These are phyloP conservation scores for Bryoerythrophyllum caledonicum DNA, from an alignment of 225 moss, liverwort and hornwort genomes.

Conservation along the genomic window DNA sequence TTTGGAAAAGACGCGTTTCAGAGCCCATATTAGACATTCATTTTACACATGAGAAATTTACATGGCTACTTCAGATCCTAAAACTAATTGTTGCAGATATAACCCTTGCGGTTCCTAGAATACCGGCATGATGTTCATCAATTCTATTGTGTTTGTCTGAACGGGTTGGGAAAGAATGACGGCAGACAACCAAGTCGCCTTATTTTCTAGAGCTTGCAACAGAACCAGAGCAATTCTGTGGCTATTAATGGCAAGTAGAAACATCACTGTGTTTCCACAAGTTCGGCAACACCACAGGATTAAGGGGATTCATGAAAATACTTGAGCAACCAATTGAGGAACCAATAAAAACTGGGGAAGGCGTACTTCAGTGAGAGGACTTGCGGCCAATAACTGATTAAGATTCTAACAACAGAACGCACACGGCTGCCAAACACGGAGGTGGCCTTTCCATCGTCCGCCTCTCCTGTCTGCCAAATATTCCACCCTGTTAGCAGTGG, in stretches of 20 bases:
- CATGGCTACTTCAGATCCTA: conserved; percentile 4
- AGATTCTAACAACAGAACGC: conserved; percentile 32
- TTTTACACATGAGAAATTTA: not conserved
- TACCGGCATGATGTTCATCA: not conserved
- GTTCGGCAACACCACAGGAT: not conserved
- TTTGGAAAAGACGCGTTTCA: conserved; percentile 1
- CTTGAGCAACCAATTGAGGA: conserved; percentile 32
- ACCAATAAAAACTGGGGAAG: conserved; percentile 56
- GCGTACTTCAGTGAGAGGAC: conserved; percentile 57
- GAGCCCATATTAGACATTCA: conserved; percentile 2
- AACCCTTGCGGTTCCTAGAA: not conserved
- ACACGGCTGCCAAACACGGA: conserved; percentile 42
- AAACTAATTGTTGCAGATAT: not conserved
- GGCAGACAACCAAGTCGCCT: not conserved
- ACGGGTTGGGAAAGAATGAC: not conserved
- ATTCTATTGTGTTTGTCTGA: not conserved
- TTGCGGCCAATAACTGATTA: conserved; percentile 55
- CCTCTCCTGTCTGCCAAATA: conserved; percentile 71
- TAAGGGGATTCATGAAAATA: conserved; percentile 19
- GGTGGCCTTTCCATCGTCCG: conserved; percentile 29
- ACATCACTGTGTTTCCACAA: too few relatives aligned
- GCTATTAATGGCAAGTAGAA: conserved; percentile 4
- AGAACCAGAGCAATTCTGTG: conserved; percentile 8
- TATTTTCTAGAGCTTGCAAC: conserved; percentile 21
- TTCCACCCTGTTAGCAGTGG: conserved; percentile 72